Evolutionary conservation across 805 yeast genomes (phyloP), one percentile per base, ranked within the genome.

Genomic region (Priceomyces melissophilus): DNA sequence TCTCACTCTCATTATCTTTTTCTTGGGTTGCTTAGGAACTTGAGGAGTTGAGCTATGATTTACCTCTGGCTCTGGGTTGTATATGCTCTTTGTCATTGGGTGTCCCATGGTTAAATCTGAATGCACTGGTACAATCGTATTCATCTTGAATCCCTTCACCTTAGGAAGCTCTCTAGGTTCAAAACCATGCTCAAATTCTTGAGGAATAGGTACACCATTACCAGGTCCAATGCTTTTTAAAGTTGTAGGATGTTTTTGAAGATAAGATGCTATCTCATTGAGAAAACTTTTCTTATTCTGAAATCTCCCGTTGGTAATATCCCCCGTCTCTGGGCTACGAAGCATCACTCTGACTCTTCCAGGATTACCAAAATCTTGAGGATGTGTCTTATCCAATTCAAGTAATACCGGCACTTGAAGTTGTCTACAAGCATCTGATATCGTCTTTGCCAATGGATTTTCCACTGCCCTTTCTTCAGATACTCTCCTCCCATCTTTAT

Each of bases 311-410:
- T 67, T 65, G 2, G 48, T 46, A 9, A 72, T 58, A 20, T 61
- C 52, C 1, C 79, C 81, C 9, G 73, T 63, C 36, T 75, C 74
- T 10, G 54, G 54, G n/a, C 52, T 50, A 53, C 80, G 83, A 31
- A 87, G 49, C 34, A 80, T 68, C 15, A 89, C 84, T 50, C 96
- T 78, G 28, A 93, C 90, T 54, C 98, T 76, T n/a, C 99, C 99
- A 3, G 97, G 95, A 57, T 91, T 91, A 49, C 98, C 95, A 76
- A 84, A 93, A 64, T 91, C 98, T 61, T 90, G 96, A 10, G 98
- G 98, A 64, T 91, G 99, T 1, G 84, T 63, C 66, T 89, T 93
- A 44, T 84, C 87, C 45, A 91, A 81, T 63, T 87, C 93, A 43
- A 81, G 71, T 32, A 83, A 69, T 2, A 71, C 67, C 2, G 72